Conservation (phyloP, 2,329 filamentous ascomycete genomes). For the Epichloe elymi region DNA sequence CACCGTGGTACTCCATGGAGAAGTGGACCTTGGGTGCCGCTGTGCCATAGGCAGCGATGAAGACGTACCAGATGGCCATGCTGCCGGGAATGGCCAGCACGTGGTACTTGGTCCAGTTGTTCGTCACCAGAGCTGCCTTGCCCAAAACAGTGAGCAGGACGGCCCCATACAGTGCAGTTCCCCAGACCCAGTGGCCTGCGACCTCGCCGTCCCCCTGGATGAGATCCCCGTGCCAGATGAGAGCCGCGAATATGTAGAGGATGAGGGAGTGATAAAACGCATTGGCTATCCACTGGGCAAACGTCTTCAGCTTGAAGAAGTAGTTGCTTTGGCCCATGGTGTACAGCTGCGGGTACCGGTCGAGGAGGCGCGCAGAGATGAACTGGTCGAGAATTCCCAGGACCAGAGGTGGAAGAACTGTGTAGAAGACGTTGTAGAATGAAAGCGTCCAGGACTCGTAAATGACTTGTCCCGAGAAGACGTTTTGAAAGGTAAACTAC, state of each 20-base stretch:
- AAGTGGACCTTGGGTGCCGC: slow-evolving; percentile 73
- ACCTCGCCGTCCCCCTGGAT: slow-evolving; percentile 64
- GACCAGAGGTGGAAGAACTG: slow-evolving; percentile 80
- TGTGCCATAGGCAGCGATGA: slow-evolving; percentile 76
- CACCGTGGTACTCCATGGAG: slow-evolving; percentile 72
- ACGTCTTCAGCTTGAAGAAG: slow-evolving; percentile 89
- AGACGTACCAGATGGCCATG: slow-evolving; percentile 80
- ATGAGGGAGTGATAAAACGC: slow-evolving; percentile 92
- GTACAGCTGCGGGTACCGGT: slow-evolving; percentile 94
- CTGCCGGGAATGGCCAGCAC: slow-evolving; percentile 90
- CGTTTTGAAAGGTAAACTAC: slow-evolving; percentile 93
- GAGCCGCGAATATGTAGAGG: slow-evolving; percentile 72
- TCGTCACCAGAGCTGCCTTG: slow-evolving; percentile 89
- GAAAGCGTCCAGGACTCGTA: slow-evolving; percentile 99
- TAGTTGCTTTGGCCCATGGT: slow-evolving; percentile 81
- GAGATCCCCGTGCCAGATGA: slow-evolving; percentile 73
- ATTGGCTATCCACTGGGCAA: slow-evolving; percentile 83
- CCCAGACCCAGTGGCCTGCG: slow-evolving; percentile 96
- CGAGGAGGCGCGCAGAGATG: slow-evolving; percentile 82
- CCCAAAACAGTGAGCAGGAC: slow-evolving; percentile 87
- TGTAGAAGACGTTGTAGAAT: slow-evolving; percentile 99
- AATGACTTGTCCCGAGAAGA: slow-evolving; percentile 93
- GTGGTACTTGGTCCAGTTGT: slow-evolving; percentile 98
- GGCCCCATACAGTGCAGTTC: slow-evolving; percentile 83
- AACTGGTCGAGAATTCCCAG: slow-evolving; percentile 97